Evolutionary conservation across 495 filamentous ascomycete species (phyloP).

Genomic region (Aspergillus kassunensis): DNA sequence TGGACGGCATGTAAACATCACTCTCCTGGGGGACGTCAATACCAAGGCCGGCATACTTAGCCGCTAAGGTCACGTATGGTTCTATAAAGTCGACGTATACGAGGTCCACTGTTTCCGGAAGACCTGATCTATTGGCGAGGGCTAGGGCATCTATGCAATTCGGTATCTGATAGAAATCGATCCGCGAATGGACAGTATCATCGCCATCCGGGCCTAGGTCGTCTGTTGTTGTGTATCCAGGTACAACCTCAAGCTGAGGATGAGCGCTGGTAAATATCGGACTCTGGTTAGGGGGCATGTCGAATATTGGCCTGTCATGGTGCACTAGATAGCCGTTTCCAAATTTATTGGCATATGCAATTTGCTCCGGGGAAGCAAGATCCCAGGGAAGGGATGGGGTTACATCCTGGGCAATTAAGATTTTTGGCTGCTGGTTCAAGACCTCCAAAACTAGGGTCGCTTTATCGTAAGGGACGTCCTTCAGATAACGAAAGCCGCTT

Average conservation of each 20-base stretch:
- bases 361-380: slow-evolving; percentile 40
- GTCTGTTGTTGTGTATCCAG: slow-evolving; percentile 87
- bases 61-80: slow-evolving; percentile 67
- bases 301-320: background rate
- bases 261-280: slow-evolving; percentile 21
- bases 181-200: slow-evolving; percentile 75
- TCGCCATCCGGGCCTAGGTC: slow-evolving; percentile 84
- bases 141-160: slow-evolving; percentile 73
- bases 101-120: slow-evolving; percentile 71
- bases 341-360: slow-evolving; percentile 17
- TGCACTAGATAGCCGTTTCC: background rate
- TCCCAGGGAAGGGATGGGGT: slow-evolving; percentile 13
- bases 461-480: slow-evolving; percentile 70
- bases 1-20: slow-evolving; percentile 58
- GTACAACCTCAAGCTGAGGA: slow-evolving; percentile 42
- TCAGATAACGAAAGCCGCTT: slow-evolving; percentile 71
- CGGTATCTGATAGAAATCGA: slow-evolving; percentile 72
- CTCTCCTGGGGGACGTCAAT: slow-evolving; percentile 54
- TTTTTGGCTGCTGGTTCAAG: slow-evolving; percentile 66
- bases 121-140: slow-evolving; percentile 38
- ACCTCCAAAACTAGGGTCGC: slow-evolving; percentile 67
- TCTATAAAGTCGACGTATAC: slow-evolving; percentile 92
- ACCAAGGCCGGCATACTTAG: slow-evolving; percentile 61
- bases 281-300: slow-evolving; percentile 17
- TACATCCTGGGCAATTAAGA: slow-evolving; percentile 36